These are phyloP conservation scores for Funneliformis caledonium DNA, from an alignment of 371 early-diverging fungal species.

Conservation along the genomic window DNA sequence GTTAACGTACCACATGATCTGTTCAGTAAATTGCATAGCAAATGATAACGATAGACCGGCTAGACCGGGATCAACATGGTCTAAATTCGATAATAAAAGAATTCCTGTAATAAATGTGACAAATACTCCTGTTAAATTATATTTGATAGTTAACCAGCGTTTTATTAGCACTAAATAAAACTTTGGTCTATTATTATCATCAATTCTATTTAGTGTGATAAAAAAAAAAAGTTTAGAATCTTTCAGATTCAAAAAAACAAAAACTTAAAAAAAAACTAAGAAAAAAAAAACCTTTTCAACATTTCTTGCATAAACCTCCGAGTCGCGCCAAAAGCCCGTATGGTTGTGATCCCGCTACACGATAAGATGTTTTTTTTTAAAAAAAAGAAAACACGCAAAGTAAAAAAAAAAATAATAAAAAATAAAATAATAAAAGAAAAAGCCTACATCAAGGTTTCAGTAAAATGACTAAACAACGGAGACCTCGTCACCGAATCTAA, in stretches of 20 bases:
- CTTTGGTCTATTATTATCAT: constrained; percentile 80
- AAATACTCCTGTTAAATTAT: constrained; percentile 70
- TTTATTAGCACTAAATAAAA: constrained; percentile 86
- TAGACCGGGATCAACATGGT: constrained; percentile 69
- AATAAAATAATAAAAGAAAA: background rate
- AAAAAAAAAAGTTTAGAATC: constrained; percentile 23
- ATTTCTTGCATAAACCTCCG: constrained; percentile 64
- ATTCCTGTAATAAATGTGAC: constrained; percentile 77
- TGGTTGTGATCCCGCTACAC: constrained; percentile 67
- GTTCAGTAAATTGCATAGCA: constrained; percentile 61
- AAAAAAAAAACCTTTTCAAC: background rate
- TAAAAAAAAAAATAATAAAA: background rate
- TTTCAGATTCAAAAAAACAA: constrained; percentile 5
- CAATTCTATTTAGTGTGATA: constrained; percentile 49
- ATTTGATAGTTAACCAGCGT: constrained; percentile 86
- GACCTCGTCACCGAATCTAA: constrained; percentile 81
- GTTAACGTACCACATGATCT: constrained; percentile 80
- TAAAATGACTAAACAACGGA: constrained; percentile 83
- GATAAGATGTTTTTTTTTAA: background rate
- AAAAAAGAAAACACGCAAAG: background rate
- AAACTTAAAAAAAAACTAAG: background rate
- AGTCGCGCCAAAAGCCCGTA: constrained; percentile 78
- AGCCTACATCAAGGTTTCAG: constrained; percentile 64
- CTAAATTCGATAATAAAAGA: constrained; percentile 54
- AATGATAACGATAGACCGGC: constrained; percentile 75